Conservation (phyloP, 495 filamentous ascomycete species). For the Pyronema omphalodes region DNA sequence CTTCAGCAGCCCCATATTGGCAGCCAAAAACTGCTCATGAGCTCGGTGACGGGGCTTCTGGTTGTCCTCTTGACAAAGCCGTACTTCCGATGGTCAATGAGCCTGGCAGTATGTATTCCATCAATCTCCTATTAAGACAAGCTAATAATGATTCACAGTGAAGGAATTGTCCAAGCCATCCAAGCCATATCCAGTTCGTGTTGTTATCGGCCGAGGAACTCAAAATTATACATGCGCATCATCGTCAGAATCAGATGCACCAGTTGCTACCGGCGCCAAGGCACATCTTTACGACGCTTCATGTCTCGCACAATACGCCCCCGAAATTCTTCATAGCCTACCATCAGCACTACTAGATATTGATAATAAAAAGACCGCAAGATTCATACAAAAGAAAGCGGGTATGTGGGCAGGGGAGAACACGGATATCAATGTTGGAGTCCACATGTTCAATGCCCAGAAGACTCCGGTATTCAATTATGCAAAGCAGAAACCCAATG, state of each 20-base stretch:
- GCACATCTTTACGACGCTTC: conserved; percentile 78
- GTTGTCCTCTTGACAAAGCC: neutral
- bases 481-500: conserved; percentile 32
- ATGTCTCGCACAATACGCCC: conserved; percentile 51
- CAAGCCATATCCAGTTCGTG: conserved; percentile 15
- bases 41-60: neutral
- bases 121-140: neutral
- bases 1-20: neutral
- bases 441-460: conserved; percentile 55
- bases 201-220: conserved; percentile 71
- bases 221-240: conserved; percentile 81
- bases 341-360: neutral
- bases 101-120: neutral
- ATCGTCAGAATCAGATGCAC: conserved; percentile 32
- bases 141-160: neutral
- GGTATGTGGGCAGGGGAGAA: neutral
- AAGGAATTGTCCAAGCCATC: neutral
- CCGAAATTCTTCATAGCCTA: conserved; percentile 37
- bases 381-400: neutral
- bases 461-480: conserved; percentile 66
- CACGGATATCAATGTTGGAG: conserved; percentile 39
- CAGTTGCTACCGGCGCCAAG: conserved; percentile 51
- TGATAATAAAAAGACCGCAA: no score
- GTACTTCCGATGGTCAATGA: neutral
- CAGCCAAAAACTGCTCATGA: neutral